Evolutionary conservation across 176 grass and related monocot genomes (phyloP), one percentile per base, ranked within the genome.

Genomic region (Ensete glaucum): DNA sequence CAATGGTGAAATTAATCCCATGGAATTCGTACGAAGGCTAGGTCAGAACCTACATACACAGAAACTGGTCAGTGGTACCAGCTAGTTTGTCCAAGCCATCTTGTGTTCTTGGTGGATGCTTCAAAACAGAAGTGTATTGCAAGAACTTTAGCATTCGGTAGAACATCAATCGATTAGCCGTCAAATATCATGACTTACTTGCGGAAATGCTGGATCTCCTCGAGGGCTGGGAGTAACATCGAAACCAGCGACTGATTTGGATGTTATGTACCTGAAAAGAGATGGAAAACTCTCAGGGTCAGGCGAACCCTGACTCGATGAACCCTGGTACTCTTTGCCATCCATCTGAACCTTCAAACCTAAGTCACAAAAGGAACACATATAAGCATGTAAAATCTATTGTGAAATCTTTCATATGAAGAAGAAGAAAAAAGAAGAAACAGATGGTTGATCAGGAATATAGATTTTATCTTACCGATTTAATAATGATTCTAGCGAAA

Each of bases 181-280:
- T 66, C 9, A 77, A 63, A 77, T 6, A 10, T 14, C 11, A 55
- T 29, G 17, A 76, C 71, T 77, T 83, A 87, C 85, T 58, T 79
- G 9, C 76, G 55, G 51, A 76, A 14, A 14, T 56, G 43, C 24
- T 63, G 12, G 73, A 75, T 80, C 71, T 48, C 49, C 60, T n/a
- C 11, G 24, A 54, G 76, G 65, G 20, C 51, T 80, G 15, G 62
- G 19, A 72, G 59, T 67, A 21, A 70, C 54, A 76, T 87, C 85
- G 72, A 87, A 87, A 56, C 77, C 72, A 72, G 17, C 55, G 83
- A 87, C 20, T 25, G 19, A 50, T 71, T 69, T 75, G 1, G 76
- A 87, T 76, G 69, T 52, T 24, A 80, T 77, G 54, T 20, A 66
- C 19, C 29, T 76, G 64, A 87, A 56, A 67, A 87, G 76, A 80